phyloP scores from a whole-genome alignment of 2,329 filamentous ascomycete genomes.

The Trichophyton simii region DNA sequence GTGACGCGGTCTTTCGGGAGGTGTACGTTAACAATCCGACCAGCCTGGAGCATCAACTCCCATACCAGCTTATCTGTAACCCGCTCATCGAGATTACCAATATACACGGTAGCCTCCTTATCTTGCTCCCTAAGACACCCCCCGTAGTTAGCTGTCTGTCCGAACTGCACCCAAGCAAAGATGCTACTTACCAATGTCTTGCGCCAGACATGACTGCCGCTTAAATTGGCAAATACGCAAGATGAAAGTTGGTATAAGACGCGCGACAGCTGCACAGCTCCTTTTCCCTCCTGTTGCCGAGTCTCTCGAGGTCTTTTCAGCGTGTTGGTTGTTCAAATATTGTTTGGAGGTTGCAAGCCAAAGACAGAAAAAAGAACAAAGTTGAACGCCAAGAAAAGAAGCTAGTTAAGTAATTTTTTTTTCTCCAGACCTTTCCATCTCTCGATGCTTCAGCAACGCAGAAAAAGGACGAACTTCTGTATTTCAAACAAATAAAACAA shows the following conservation, averaged over 20 bases:
- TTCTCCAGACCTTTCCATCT: background rate
- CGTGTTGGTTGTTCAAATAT: background rate
- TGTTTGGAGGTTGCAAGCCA: background rate
- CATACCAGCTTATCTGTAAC: constrained; percentile 81
- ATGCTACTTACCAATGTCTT: constrained; percentile 57
- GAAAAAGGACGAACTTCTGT: constrained; percentile 8
- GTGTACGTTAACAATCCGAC: constrained; percentile 94
- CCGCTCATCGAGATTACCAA: constrained; percentile 96
- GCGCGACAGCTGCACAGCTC: background rate
- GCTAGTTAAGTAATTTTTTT: background rate
- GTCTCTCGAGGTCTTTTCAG: background rate
- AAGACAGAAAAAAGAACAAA: background rate
- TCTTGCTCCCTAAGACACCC: constrained; percentile 68
- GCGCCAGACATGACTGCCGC: constrained; percentile 48
- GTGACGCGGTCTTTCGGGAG: constrained; percentile 97
- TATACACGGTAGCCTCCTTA: constrained; percentile 95
- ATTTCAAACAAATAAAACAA: background rate
- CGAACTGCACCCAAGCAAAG: constrained; percentile 13
- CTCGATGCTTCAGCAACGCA: background rate
- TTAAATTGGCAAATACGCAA: background rate
- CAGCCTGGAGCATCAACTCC: constrained; percentile 97
- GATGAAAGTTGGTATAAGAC: background rate
- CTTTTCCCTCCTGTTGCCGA: background rate
- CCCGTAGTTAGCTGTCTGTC: constrained; percentile 13
- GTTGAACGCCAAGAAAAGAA: background rate